Evolutionary conservation across 176 grass and related monocot genomes (phyloP).

Genomic region (Coix lacrymajobi): DNA sequence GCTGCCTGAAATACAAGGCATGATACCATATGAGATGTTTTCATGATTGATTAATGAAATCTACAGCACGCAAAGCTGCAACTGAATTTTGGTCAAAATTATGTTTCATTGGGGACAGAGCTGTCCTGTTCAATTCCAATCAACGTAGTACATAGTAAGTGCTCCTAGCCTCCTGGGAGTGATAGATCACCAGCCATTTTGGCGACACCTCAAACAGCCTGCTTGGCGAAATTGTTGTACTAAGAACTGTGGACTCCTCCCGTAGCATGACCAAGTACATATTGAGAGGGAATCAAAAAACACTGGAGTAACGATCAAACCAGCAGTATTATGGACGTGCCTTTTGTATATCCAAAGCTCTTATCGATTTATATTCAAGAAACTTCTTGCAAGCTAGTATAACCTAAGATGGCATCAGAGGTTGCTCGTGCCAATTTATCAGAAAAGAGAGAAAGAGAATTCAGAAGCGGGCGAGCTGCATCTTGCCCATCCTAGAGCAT

Average conservation of each 20-base stretch:
- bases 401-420: neutral
- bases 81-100: conserved; percentile 22
- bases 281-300: neutral
- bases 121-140: conserved; percentile 10
- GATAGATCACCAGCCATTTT: conserved; percentile 23
- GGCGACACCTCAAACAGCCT: neutral
- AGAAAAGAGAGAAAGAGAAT: neutral
- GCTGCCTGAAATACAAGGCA: conserved; percentile 13
- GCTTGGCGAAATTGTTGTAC: neutral
- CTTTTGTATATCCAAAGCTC: neutral
- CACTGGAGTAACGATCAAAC: neutral
- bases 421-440: neutral
- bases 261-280: neutral
- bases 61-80: conserved; percentile 10
- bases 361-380: neutral
- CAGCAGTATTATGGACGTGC: neutral
- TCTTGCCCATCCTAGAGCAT: neutral
- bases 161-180: neutral
- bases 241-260: neutral
- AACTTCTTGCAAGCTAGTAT: neutral
- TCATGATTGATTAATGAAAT: conserved; percentile 30
- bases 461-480: neutral
- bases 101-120: neutral
- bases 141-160: neutral
- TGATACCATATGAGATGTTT: conserved; percentile 13